Percentiles rank a stretch among this genome's conserved stretches.
Conservation (phyloP, 768 basidiomycete species). For the Boletus sensibilis region DNA sequence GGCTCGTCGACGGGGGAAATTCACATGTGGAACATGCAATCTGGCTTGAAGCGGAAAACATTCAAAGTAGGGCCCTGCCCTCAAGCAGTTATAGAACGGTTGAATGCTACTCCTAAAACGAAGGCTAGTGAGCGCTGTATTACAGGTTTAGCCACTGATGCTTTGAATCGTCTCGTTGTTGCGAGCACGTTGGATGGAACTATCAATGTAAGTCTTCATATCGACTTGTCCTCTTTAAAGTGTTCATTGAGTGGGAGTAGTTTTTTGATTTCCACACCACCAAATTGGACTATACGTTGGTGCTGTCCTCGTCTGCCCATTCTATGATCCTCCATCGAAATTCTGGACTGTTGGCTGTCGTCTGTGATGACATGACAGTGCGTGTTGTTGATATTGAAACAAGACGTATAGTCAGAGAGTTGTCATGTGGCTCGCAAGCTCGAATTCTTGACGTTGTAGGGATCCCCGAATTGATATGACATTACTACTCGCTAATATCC, state of each 20-base stretch:
- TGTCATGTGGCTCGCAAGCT: conserved; percentile 72
- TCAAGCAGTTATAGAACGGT: conserved; percentile 46
- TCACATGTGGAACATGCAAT: conserved; percentile 96
- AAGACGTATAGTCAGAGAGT: conserved; percentile 78
- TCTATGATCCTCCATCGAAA: conserved; percentile 80
- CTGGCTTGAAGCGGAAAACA: conserved; percentile 77
- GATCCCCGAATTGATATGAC: conserved; percentile 6
- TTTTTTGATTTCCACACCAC: conserved; percentile 97
- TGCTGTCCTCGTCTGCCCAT: conserved; percentile 65
- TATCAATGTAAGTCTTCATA: conserved; percentile 63
- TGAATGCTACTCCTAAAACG: conserved; percentile 40
- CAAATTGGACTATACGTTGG: conserved; percentile 63
- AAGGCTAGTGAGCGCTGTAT: conserved; percentile 54
- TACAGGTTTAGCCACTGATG: conserved; percentile 82
- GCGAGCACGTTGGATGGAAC: conserved; percentile 88
- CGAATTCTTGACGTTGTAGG: conserved; percentile 87
- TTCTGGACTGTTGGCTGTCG: conserved; percentile 76
- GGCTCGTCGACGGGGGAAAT: conserved; percentile 80
- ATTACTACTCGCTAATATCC: conserved; percentile 2
- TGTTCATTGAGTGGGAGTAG: conserved; percentile 39
- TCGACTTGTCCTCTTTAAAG: not conserved
- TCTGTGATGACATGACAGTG: conserved; percentile 85
- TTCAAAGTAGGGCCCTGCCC: conserved; percentile 71
- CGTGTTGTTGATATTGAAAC: conserved; percentile 93
- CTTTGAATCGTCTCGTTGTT: conserved; percentile 77